Percentiles rank a stretch among this genome's conserved stretches.
These are phyloP conservation scores for Dothidotthia symphoricarpi DNA, from an alignment of 2,329 filamentous ascomycete species.

Conservation along the genomic window DNA sequence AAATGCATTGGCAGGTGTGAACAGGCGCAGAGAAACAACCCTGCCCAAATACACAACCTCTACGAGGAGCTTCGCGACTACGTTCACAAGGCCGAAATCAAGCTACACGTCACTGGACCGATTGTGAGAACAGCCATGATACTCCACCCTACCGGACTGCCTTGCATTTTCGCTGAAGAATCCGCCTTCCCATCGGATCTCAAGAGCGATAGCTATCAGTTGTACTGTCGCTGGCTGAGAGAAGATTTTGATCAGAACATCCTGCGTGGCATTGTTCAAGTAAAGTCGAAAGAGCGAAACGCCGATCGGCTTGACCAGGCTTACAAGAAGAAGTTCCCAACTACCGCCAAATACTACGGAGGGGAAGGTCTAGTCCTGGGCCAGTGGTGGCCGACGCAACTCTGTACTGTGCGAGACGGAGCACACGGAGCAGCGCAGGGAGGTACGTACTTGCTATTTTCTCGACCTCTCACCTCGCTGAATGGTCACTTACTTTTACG, in stretches of 20 bases:
- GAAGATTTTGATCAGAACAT: slow-evolving; percentile 47
- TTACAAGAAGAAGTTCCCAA: not conserved
- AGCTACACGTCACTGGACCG: slow-evolving; percentile 26
- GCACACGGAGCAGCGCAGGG: slow-evolving; percentile 52
- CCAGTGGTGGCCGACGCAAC: slow-evolving; percentile 57
- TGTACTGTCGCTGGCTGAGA: slow-evolving; percentile 49
- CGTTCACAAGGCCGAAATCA: slow-evolving; percentile 44
- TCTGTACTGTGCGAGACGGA: slow-evolving; percentile 53
- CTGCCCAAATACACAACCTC: slow-evolving; percentile 5
- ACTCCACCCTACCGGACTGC: slow-evolving; percentile 39
- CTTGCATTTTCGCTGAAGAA: slow-evolving; percentile 41
- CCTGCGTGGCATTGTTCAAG: slow-evolving; percentile 45
- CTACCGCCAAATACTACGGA: slow-evolving; percentile 39
- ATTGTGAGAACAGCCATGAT: slow-evolving; percentile 39
- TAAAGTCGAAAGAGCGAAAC: slow-evolving; percentile 19
- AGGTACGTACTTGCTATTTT: slow-evolving; percentile 3
- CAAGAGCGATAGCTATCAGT: slow-evolving; percentile 46
- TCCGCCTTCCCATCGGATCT: slow-evolving; percentile 48
- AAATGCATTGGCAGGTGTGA: slow-evolving; percentile 22
- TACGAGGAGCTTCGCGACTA: slow-evolving; percentile 37
- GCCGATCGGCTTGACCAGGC: slow-evolving; percentile 25
- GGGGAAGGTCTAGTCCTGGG: slow-evolving; percentile 46
- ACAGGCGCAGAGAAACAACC: not conserved
- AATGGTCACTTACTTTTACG: not conserved
- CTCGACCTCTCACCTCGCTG: not conserved